These are phyloP conservation scores for Boletus sp. DNA, from an alignment of 1,284 basidiomycete genomes.

Conservation along the genomic window DNA sequence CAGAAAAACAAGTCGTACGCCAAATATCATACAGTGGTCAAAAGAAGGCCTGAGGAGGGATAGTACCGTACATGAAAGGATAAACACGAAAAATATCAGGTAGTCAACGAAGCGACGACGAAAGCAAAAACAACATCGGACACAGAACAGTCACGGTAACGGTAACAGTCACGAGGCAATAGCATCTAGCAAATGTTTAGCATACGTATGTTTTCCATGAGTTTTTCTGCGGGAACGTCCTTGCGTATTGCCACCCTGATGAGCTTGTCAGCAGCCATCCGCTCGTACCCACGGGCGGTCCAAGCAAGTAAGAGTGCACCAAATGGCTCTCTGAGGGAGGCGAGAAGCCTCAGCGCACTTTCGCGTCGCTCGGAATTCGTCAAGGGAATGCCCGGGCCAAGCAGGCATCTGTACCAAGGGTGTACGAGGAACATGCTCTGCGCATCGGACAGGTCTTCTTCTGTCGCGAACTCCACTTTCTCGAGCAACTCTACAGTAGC, in stretches of 20 bases:
- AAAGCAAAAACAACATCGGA: background rate
- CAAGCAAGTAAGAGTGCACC: constrained; percentile 9
- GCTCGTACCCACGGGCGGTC: constrained; percentile 6
- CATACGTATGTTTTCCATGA: constrained; percentile 1
- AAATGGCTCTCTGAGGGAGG: constrained; percentile 2
- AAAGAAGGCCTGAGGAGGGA: too few species aligned
- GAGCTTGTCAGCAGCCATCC: constrained; percentile 1
- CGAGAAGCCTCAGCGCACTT: constrained; percentile 8
- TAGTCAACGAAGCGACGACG: too few species aligned
- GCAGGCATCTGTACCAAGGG: constrained; percentile 2
- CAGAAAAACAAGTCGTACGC: too few species aligned
- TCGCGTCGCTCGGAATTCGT: background rate
- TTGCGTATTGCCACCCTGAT: constrained; percentile 6
- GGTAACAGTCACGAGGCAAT: background rate
- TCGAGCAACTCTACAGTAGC: background rate
- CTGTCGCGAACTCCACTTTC: background rate
- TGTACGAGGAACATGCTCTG: constrained; percentile 7
- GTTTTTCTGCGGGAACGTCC: background rate
- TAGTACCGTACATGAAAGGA: too few species aligned
- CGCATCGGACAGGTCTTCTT: background rate
- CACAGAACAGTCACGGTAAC: too few species aligned
- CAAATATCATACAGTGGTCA: too few species aligned
- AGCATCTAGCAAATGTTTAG: constrained; percentile 6
- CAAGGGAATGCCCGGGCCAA: constrained; percentile 1
- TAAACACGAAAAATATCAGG: too few species aligned